These are phyloP conservation scores for Monoraphidium neglectum DNA, from an alignment of 139 green algal genomes.

Conservation along the genomic window DNA sequence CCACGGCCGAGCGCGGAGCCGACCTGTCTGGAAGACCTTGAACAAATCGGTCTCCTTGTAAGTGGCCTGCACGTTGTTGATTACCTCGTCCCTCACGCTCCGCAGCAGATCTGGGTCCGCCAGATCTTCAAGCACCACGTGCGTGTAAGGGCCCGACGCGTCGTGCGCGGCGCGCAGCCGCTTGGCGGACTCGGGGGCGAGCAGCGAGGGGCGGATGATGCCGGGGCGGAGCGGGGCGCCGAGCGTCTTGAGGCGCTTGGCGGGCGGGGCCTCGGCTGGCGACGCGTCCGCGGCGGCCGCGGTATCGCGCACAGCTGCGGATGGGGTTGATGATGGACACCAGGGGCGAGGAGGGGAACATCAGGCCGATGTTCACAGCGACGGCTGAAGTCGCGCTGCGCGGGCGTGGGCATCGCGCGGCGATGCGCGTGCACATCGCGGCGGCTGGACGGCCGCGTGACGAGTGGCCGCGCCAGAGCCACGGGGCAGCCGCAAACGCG, in stretches of 20 bases:
- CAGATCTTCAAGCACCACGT: slow-evolving; percentile 41
- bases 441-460: too few species aligned
- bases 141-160: slow-evolving; percentile 52
- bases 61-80: slow-evolving; percentile 80
- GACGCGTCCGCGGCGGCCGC: not conserved
- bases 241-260: slow-evolving; percentile 22
- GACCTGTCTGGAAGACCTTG: slow-evolving; percentile 88
- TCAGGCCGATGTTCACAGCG: too few species aligned
- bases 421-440: too few species aligned
- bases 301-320: too few species aligned
- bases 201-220: slow-evolving; percentile 35
- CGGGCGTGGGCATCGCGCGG: too few species aligned
- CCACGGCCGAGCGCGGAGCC: too few species aligned
- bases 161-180: slow-evolving; percentile 36
- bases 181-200: slow-evolving; percentile 19
- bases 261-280: not conserved
- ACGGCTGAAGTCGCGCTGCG: too few species aligned
- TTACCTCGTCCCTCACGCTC: slow-evolving; percentile 76
- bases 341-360: too few species aligned
- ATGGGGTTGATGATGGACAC: not conserved
- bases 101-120: slow-evolving; percentile 36
- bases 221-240: not conserved
- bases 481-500: too few species aligned
- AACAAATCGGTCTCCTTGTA: slow-evolving; percentile 96
- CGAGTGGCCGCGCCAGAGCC: too few species aligned